phyloP scores from a whole-genome alignment of 1,139 yeast genomes.

The Magnusiomyces tetraspermus region DNA sequence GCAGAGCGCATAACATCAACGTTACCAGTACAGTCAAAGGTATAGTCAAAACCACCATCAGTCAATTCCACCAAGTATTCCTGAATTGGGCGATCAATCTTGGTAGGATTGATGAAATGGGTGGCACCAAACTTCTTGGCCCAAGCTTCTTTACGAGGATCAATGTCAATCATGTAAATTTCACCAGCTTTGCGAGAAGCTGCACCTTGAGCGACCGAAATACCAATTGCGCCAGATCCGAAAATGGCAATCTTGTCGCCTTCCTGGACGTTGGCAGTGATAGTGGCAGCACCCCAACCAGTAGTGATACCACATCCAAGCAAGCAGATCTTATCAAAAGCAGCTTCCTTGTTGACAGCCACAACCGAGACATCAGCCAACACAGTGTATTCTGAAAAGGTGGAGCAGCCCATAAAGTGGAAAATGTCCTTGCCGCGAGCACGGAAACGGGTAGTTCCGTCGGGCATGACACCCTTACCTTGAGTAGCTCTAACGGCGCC shows the following conservation, averaged over 20 bases:
- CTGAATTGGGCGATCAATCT: slow-evolving; percentile 67
- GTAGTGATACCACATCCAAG: slow-evolving; percentile 98
- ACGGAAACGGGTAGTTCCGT: slow-evolving; percentile 79
- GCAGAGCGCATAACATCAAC: slow-evolving; percentile 92
- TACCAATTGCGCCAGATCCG: slow-evolving; percentile 96
- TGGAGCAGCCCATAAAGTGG: slow-evolving; percentile 97
- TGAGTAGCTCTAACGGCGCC: slow-evolving; percentile 85
- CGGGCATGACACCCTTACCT: slow-evolving; percentile 91
- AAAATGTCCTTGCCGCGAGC: slow-evolving; percentile 63
- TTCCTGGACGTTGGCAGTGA: slow-evolving; percentile 82
- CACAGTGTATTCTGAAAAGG: slow-evolving; percentile 93
- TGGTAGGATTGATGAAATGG: slow-evolving; percentile 78
- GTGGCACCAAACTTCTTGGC: slow-evolving; percentile 90
- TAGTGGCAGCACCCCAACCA: slow-evolving; percentile 95
- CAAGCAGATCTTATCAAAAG: slow-evolving; percentile 78
- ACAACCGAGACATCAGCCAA: slow-evolving; percentile 97
- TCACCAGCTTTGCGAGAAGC: slow-evolving; percentile 66
- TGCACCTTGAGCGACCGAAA: slow-evolving; percentile 94
- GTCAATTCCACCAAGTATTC: slow-evolving; percentile 80
- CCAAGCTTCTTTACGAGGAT: slow-evolving; percentile 76
- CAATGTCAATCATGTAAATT: slow-evolving; percentile 82
- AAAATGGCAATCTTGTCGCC: slow-evolving; percentile 95
- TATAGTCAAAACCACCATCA: slow-evolving; percentile 92
- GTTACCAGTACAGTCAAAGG: slow-evolving; percentile 98
- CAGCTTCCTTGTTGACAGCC: slow-evolving; percentile 76